phyloP scores from a whole-genome alignment of 1,139 yeast species.

The Keqinozyma sinolaborantium region DNA sequence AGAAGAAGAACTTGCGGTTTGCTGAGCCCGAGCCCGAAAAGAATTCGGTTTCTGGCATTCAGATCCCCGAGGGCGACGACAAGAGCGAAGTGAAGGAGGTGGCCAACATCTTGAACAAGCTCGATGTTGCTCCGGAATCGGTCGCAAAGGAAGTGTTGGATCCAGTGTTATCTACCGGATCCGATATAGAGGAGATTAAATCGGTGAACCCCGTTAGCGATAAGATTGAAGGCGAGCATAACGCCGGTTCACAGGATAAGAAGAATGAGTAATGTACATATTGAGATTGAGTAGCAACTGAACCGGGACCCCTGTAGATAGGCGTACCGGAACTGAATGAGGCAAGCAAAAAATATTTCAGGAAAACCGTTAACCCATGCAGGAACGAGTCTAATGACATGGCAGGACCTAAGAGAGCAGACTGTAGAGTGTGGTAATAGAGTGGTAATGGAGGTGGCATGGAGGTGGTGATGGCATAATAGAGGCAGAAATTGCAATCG shows the following conservation, averaged over 20 bases:
- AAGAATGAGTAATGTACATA: conserved; percentile 8
- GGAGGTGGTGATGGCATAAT: too few relatives aligned
- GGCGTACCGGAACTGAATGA: too few relatives aligned
- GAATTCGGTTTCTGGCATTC: background rate
- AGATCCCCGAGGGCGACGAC: background rate
- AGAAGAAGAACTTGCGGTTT: conserved; percentile 38
- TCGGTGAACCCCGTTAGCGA: conserved; percentile 8
- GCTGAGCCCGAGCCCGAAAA: conserved; percentile 20
- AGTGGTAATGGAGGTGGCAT: too few relatives aligned
- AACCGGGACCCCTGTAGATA: too few relatives aligned
- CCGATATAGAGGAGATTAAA: conserved; percentile 10
- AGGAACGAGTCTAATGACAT: too few relatives aligned
- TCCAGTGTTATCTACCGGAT: conserved; percentile 8
- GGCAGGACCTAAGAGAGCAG: too few relatives aligned
- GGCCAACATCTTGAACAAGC: conserved; percentile 8
- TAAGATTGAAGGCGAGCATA: conserved; percentile 3
- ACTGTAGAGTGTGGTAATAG: too few relatives aligned
- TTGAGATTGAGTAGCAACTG: too few relatives aligned
- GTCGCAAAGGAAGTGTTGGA: conserved; percentile 10
- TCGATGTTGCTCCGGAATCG: conserved; percentile 10
- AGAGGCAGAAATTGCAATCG: too few relatives aligned
- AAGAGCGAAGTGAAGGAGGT: conserved; percentile 7
- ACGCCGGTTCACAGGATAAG: conserved; percentile 7
- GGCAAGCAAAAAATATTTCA: too few relatives aligned
- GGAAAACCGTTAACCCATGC: too few relatives aligned